phyloP scores from a whole-genome alignment of 495 filamentous ascomycete species.

The Pseudevernia furfuracea region DNA sequence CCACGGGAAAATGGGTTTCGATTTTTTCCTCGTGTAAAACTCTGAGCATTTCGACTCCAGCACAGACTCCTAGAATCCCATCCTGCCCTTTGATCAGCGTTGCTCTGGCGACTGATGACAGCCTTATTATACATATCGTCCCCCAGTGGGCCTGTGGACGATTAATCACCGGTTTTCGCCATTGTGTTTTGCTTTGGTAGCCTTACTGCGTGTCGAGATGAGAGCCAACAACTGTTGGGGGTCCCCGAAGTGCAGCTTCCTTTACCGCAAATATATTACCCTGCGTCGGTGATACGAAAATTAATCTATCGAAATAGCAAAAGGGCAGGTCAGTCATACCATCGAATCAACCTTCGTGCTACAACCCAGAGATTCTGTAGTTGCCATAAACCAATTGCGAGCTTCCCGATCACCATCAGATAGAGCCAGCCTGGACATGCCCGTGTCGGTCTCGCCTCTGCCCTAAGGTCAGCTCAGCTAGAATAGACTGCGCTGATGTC shows the following conservation, averaged over 20 bases:
- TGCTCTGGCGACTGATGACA: not conserved
- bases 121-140: constrained; percentile 38
- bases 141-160: constrained; percentile 49
- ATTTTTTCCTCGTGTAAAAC: constrained; percentile 59
- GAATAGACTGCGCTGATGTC: not conserved
- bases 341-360: constrained; percentile 53
- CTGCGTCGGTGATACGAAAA: constrained; percentile 20
- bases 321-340: constrained; percentile 24
- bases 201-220: constrained; percentile 54
- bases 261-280: constrained; percentile 72
- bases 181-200: not conserved
- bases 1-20: constrained; percentile 63
- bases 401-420: constrained; percentile 63
- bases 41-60: constrained; percentile 64
- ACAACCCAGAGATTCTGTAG: constrained; percentile 57
- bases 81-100: constrained; percentile 41
- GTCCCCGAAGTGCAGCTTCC: constrained; percentile 46
- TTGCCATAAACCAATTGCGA: constrained; percentile 68
- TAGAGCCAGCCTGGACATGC: constrained; percentile 60
- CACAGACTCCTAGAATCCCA: constrained; percentile 66
- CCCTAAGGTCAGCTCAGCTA: constrained; percentile 6
- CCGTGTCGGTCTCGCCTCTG: constrained; percentile 52
- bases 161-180: not conserved
- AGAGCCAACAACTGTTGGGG: constrained; percentile 61
- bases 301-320: not conserved